A percentile compares a stretch with the other conserved stretches of the same genome.
These are phyloP conservation scores for Penicillium ucsense DNA, from an alignment of 495 filamentous ascomycete genomes.

Conservation along the genomic window DNA sequence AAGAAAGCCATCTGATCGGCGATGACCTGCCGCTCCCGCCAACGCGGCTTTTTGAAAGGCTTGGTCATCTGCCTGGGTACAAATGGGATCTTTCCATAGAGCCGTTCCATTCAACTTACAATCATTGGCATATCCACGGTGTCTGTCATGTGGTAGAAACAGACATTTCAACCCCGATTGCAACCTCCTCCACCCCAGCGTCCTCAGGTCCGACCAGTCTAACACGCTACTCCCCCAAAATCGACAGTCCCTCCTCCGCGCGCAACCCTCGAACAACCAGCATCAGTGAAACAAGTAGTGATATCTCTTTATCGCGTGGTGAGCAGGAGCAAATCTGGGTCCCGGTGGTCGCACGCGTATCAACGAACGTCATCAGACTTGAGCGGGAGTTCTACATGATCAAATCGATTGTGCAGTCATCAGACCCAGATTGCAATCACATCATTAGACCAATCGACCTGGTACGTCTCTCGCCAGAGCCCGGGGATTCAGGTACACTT, in stretches of 20 bases:
- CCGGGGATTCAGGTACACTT: slow-evolving; percentile 53
- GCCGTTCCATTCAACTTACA: slow-evolving; percentile 76
- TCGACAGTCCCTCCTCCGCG: slow-evolving; percentile 16
- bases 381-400: slow-evolving; percentile 78
- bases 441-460: slow-evolving; percentile 69
- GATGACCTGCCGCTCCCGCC: slow-evolving; percentile 62
- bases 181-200: slow-evolving; percentile 26
- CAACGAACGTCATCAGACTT: slow-evolving; percentile 65
- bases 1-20: slow-evolving; percentile 33
- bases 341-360: slow-evolving; percentile 65
- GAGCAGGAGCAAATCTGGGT: slow-evolving; percentile 36
- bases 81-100: slow-evolving; percentile 60
- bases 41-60: slow-evolving; percentile 59
- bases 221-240: slow-evolving; percentile 36
- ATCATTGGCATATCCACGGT: slow-evolving; percentile 61
- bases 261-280: slow-evolving; percentile 32
- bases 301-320: slow-evolving; percentile 27
- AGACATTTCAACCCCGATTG: slow-evolving; percentile 32
- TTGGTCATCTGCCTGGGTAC: slow-evolving; percentile 63
- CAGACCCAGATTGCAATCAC: slow-evolving; percentile 64
- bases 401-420: slow-evolving; percentile 56
- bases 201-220: slow-evolving; percentile 35
- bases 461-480: slow-evolving; percentile 50
- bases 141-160: slow-evolving; percentile 33
- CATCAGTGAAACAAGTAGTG: slow-evolving; percentile 43